Conservation (phyloP, 768 basidiomycete species). For the Lactifluus pinguis region DNA sequence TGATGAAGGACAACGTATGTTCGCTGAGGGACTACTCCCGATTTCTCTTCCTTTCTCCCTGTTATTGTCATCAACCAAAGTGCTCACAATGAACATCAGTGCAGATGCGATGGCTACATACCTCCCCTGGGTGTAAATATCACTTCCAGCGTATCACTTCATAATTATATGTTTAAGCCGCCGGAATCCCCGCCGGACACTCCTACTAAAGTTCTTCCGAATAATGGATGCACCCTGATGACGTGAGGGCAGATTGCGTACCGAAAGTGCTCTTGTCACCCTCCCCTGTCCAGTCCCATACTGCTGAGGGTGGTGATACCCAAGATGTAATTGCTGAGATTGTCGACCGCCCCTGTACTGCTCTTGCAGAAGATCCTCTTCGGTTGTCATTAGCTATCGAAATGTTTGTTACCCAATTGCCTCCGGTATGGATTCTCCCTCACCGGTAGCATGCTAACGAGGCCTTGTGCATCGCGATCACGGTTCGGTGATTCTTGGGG, state of each 20-base stretch:
- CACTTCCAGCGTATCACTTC: neutral
- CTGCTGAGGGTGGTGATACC: constrained; percentile 1
- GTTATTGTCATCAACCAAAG: neutral
- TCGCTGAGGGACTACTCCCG: constrained; percentile 17
- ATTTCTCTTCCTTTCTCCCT: neutral
- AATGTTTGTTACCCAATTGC: constrained; percentile 1
- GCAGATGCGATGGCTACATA: neutral
- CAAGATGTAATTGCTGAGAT: constrained; percentile 13
- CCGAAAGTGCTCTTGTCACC: constrained; percentile 1
- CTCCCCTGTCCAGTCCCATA: neutral
- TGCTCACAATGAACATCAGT: constrained; percentile 6
- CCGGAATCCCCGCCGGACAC: constrained; percentile 9
- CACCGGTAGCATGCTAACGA: constrained; percentile 14
- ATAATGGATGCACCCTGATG: constrained; percentile 1
- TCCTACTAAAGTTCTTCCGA: constrained; percentile 10
- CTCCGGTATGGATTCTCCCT: neutral
- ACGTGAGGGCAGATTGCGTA: neutral
- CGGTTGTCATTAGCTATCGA: constrained; percentile 17
- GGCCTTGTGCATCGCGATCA: neutral
- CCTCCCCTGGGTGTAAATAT: neutral
- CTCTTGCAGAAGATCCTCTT: constrained; percentile 19
- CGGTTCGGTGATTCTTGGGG: neutral
- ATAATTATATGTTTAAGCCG: constrained; percentile 13
- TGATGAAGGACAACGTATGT: constrained; percentile 21
- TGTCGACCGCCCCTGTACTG: constrained; percentile 14